Evolutionary conservation across 352 stramenopile genomes (phyloP), one percentile per base, ranked within the genome.

Genomic region (Nothophytophthora sp.): DNA sequence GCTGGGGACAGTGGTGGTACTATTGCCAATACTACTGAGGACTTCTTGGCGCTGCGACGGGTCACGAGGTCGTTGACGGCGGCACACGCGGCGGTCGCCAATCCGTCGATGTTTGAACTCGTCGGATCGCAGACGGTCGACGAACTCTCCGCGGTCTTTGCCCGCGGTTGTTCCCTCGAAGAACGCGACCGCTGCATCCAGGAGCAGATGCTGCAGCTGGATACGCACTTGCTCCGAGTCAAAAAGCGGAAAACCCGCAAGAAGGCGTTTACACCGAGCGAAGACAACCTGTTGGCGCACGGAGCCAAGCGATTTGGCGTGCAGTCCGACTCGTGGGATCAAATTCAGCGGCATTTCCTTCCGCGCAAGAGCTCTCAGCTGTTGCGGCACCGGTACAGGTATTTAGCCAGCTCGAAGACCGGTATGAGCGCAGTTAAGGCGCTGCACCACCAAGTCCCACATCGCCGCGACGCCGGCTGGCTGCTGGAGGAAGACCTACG

Each of bases 71-170:
- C 85, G 5, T 60, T 95, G 29, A 91, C 70, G 2, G 81, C 85
- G 2, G 85, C 85, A 3, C 82, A 92, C 55, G 82, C 85, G 2
- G 85, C 85, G 0, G 76, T 95, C 15, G 73, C 77, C 2, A 81
- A 92, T 36, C 85, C 85, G 15, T 93, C 82, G 6, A 95, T 95
- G 81, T 95, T 93, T 57, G 85, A 95, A 37, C 60, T 95, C 42
- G 76, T 92, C 1, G 78, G 78, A 3, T 81, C 81, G 0, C 75
- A 89, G 36, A 67, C 74, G 0, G 55, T 89, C 1, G 70, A 86
- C 11, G 53, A 85, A n/a, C 45, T 95, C 8, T 74, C 73, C 1
- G 51, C 59, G 9, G 44, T 29, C 2, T 88, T 92, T 50, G 59
- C 48, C 4, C 58, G 49, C 16, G 57, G 60, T 1, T 90, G 77